Evolutionary conservation across 2,329 filamentous ascomycete species (phyloP).

Genomic region (Penicillium sp.): DNA sequence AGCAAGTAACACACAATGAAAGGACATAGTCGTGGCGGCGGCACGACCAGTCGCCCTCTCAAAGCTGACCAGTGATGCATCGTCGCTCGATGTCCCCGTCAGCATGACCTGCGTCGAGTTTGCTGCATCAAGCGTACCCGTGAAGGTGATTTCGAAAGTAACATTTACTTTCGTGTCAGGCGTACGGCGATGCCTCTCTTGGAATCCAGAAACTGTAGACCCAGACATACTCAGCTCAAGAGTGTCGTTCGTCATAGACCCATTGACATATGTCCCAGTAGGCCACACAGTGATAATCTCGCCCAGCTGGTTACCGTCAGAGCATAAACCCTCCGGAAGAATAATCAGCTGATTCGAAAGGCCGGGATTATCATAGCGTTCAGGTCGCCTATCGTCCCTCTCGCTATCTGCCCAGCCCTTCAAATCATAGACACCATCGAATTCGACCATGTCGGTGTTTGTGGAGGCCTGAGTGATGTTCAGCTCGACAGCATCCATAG

Average conservation of each 20-base stretch:
- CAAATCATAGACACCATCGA: slow-evolving; percentile 10
- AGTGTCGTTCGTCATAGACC: slow-evolving; percentile 11
- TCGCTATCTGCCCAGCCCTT: slow-evolving; percentile 5
- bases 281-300: slow-evolving; percentile 4
- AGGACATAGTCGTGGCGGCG: not conserved
- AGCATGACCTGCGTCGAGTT: slow-evolving; percentile 11
- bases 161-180: slow-evolving; percentile 9
- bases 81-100: slow-evolving; percentile 1
- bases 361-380: not conserved
- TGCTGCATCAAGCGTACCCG: not conserved
- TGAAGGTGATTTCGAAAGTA: slow-evolving; percentile 7
- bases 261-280: slow-evolving; percentile 5
- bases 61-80: slow-evolving; percentile 5
- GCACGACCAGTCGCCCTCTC: slow-evolving; percentile 2
- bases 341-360: not conserved
- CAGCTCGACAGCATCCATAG: slow-evolving; percentile 11
- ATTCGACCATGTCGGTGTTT: slow-evolving; percentile 3
- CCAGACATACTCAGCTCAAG: slow-evolving; percentile 6
- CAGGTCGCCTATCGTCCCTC: not conserved
- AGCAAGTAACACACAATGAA: not conserved
- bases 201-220: not conserved
- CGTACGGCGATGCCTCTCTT: not conserved
- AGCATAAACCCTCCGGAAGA: slow-evolving; percentile 4
- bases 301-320: not conserved
- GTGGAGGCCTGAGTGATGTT: slow-evolving; percentile 2